These are phyloP conservation scores for Sphaerosporella brunnea DNA, from an alignment of 495 filamentous ascomycete species.

Conservation along the genomic window DNA sequence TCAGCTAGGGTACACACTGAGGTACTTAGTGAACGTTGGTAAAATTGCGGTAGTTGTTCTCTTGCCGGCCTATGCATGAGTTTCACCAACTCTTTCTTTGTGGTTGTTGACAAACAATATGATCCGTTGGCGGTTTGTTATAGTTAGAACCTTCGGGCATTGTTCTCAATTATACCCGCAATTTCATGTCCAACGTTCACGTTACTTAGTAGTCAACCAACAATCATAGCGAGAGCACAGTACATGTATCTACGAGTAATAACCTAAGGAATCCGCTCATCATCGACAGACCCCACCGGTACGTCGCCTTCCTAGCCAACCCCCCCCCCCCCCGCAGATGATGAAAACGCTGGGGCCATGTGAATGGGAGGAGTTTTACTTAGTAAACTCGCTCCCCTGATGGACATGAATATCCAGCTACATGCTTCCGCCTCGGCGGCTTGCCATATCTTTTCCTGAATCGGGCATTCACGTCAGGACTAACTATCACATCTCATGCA, in stretches of 20 bases:
- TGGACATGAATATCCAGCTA: slow-evolving; percentile 24
- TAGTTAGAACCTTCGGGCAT: slow-evolving; percentile 1
- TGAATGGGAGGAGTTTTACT: slow-evolving; percentile 22
- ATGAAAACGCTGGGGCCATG: slow-evolving; percentile 26
- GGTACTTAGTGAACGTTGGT: too few relatives aligned
- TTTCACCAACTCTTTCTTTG: too few relatives aligned
- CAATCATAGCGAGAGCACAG: not conserved
- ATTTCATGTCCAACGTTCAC: not conserved
- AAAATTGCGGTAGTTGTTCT: too few relatives aligned
- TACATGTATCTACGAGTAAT: not conserved
- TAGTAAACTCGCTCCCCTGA: slow-evolving; percentile 18
- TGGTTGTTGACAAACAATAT: too few relatives aligned
- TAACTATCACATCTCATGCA: too few relatives aligned
- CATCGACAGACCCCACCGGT: too few relatives aligned
- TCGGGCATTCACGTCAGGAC: not conserved
- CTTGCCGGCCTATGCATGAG: too few relatives aligned
- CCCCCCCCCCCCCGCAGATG: slow-evolving; percentile 7
- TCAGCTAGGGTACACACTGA: too few relatives aligned
- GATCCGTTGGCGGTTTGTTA: too few relatives aligned
- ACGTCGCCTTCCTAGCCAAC: not conserved
- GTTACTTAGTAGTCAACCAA: not conserved
- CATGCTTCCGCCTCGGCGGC: not conserved
- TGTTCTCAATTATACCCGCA: not conserved
- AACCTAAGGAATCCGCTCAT: too few relatives aligned
- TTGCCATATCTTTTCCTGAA: not conserved